Conservation (phyloP, 768 basidiomycete genomes). For the Sporobolomyces pararoseus region DNA sequence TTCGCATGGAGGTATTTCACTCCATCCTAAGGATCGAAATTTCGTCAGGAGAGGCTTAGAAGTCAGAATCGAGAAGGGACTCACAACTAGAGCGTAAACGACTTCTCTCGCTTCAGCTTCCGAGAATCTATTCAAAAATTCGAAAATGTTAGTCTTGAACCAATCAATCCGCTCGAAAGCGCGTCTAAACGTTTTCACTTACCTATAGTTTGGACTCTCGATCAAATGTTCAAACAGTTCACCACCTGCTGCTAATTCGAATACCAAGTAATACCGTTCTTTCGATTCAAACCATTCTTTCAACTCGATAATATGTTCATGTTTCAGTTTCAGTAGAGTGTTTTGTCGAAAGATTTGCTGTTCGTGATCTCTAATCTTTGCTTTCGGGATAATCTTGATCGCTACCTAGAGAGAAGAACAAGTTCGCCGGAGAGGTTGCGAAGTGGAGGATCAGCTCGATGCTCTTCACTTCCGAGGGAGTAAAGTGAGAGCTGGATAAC, state of each 20-base stretch:
- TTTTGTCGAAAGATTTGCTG: conserved; percentile 34
- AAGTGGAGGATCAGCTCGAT: neutral
- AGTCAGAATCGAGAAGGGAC: neutral
- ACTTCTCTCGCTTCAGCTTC: conserved; percentile 38
- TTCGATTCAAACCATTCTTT: conserved; percentile 37
- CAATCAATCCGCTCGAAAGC: too few relatives aligned
- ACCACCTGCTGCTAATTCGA: conserved; percentile 94
- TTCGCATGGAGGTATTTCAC: conserved; percentile 83
- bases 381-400: conserved; percentile 39
- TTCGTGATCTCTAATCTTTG: conserved; percentile 16
- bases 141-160: too few relatives aligned
- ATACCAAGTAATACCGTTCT: conserved; percentile 67
- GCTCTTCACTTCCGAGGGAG: neutral
- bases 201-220: conserved; percentile 55
- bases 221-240: conserved; percentile 90
- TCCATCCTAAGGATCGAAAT: conserved; percentile 65
- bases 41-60: neutral
- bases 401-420: conserved; percentile 20
- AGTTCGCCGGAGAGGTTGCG: neutral
- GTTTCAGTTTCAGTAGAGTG: conserved; percentile 28
- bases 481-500: neutral
- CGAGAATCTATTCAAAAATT: conserved; percentile 17
- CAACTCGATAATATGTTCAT: conserved; percentile 30
- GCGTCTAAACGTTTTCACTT: conserved; percentile 79
- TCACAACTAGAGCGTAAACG: conserved; percentile 27